Percentiles rank a stretch among this genome's conserved stretches.
phyloP scores from a whole-genome alignment of 306 rosid genomes.

The Cicer arietinum region DNA sequence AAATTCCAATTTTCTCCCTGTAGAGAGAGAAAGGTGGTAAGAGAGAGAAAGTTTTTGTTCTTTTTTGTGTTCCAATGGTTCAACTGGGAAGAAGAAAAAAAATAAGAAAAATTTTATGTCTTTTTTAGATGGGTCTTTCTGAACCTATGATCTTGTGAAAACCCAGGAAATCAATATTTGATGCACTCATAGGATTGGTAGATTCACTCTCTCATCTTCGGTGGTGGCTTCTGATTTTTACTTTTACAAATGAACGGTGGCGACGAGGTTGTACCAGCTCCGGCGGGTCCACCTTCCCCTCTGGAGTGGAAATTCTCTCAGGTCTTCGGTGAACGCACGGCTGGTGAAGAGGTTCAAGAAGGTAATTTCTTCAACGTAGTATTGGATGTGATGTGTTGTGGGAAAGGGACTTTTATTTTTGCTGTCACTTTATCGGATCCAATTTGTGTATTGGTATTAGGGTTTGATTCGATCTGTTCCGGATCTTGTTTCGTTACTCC shows the following conservation, averaged over 20 bases:
- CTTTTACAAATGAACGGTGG: conserved; percentile 80
- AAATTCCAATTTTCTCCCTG: conserved; percentile 66
- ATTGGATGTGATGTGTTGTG: conserved; percentile 29
- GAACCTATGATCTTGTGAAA: conserved; percentile 70
- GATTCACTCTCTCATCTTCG: conserved; percentile 46
- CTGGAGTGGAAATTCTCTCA: conserved; percentile 99
- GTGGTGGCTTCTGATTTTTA: conserved; percentile 53
- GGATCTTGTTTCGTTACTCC: conserved; percentile 54
- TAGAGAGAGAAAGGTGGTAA: conserved; percentile 63
- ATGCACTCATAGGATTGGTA: conserved; percentile 69
- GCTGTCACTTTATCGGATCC: conserved; percentile 67
- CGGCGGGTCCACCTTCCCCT: conserved; percentile 70
- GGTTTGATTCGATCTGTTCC: conserved; percentile 71
- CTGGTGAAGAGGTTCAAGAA: conserved; percentile 99
- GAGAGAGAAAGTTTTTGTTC: conserved; percentile 50
- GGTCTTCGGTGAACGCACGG: conserved; percentile 98
- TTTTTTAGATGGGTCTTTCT: conserved; percentile 54
- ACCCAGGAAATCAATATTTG: conserved; percentile 79
- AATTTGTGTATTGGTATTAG: conserved; percentile 63
- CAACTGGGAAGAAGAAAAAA: conserved; percentile 64
- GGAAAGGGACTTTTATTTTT: background rate
- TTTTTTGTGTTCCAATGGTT: conserved; percentile 71
- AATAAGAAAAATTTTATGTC: conserved; percentile 31
- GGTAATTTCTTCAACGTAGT: conserved; percentile 57
- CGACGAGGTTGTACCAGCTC: conserved; percentile 88